Percentiles rank a stretch among this genome's conserved stretches.
phyloP scores from a whole-genome alignment of 2,329 filamentous ascomycete species.

The Hypomyces perniciosus region DNA sequence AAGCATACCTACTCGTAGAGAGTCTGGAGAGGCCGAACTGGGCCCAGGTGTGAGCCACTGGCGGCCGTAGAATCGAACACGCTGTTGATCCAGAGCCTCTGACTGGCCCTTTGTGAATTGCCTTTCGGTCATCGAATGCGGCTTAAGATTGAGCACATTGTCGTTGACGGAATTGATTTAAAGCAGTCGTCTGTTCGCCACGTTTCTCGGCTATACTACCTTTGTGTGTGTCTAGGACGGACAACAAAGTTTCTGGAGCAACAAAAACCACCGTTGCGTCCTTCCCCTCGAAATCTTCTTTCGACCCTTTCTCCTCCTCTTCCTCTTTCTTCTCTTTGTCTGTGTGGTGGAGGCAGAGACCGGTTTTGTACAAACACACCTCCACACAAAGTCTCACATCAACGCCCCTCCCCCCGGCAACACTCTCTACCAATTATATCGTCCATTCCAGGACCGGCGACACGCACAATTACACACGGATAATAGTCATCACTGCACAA shows the following conservation, averaged over 20 bases:
- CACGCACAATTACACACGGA: neutral
- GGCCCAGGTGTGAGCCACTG: constrained; percentile 8
- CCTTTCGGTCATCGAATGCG: constrained; percentile 15
- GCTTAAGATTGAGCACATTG: constrained; percentile 11
- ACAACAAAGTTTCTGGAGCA: constrained; percentile 2
- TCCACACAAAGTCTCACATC: neutral
- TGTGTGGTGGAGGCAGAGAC: constrained; percentile 3
- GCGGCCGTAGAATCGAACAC: constrained; percentile 15
- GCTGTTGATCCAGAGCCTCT: constrained; percentile 10
- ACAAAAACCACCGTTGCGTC: constrained; percentile 6
- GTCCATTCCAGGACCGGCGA: neutral
- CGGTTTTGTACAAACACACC: neutral
- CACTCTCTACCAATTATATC: neutral
- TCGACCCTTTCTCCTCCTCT: neutral
- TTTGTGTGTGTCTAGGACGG: neutral
- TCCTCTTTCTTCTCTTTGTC: constrained; percentile 5
- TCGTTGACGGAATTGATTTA: neutral
- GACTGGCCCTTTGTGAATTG: constrained; percentile 13
- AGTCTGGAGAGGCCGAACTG: constrained; percentile 8
- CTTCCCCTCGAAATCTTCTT: neutral
- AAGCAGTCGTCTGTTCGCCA: constrained; percentile 4
- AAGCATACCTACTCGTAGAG: neutral
- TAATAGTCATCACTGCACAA: constrained; percentile 4
- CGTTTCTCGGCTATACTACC: neutral
- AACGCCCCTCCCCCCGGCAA: constrained; percentile 1